Evolutionary conservation across 2,329 filamentous ascomycete species (phyloP).

Genomic region (Cladosporium sp.): DNA sequence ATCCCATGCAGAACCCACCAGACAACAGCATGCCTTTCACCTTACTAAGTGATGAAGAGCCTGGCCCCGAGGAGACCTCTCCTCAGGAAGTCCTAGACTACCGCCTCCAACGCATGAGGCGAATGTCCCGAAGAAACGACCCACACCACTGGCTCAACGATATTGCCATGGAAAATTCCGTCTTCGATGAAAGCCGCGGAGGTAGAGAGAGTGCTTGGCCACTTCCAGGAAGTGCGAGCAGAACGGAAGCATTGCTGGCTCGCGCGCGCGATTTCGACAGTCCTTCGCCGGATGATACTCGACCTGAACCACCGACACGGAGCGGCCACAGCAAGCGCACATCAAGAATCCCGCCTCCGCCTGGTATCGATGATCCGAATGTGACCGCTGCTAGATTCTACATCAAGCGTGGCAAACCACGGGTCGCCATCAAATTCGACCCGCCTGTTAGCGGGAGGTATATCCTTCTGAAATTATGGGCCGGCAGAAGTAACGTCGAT

Average conservation of each 20-base stretch:
- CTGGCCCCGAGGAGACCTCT: conserved; percentile 29
- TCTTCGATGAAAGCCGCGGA: background rate
- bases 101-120: conserved; percentile 25
- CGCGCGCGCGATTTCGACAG: conserved; percentile 15
- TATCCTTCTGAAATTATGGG: conserved; percentile 89
- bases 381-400: conserved; percentile 69
- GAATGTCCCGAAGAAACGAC: conserved; percentile 26
- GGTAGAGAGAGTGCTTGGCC: background rate
- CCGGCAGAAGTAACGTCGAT: conserved; percentile 77
- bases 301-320: background rate
- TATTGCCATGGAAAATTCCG: background rate
- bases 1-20: conserved; percentile 13
- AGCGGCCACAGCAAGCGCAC: background rate
- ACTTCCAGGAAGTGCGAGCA: background rate
- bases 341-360: background rate
- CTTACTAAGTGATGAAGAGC: conserved; percentile 28
- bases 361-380: conserved; percentile 23
- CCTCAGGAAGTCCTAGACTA: conserved; percentile 32
- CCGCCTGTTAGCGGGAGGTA: conserved; percentile 68
- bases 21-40: conserved; percentile 23
- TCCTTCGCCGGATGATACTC: background rate
- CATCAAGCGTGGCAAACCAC: conserved; percentile 76
- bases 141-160: conserved; percentile 21
- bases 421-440: conserved; percentile 81
- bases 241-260: conserved; percentile 26